These are phyloP conservation scores for Termitomyces sp. DNA, from an alignment of 1,284 basidiomycete genomes.

Conservation along the genomic window DNA sequence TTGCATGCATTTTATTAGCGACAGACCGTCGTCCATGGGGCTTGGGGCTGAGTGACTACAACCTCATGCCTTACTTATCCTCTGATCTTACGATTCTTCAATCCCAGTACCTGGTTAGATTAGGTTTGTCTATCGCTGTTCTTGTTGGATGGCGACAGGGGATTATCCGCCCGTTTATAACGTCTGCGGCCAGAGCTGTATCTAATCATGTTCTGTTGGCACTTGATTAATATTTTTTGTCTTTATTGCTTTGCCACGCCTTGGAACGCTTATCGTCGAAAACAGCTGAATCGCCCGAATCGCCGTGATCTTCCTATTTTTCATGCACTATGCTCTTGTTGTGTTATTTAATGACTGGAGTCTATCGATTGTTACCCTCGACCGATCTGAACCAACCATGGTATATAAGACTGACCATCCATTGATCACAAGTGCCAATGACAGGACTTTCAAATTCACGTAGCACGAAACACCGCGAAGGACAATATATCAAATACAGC, in stretches of 20 bases:
- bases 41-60: background rate
- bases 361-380: background rate
- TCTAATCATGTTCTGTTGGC: background rate
- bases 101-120: background rate
- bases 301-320: background rate
- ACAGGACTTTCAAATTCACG: background rate
- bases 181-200: background rate
- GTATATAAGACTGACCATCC: background rate
- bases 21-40: background rate
- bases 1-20: background rate
- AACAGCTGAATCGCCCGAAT: background rate
- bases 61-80: background rate
- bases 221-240: background rate
- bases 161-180: background rate
- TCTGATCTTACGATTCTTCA: background rate
- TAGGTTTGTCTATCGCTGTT: background rate
- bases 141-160: background rate
- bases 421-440: background rate
- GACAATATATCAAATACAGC: background rate
- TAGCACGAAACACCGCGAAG: background rate
- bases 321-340: background rate
- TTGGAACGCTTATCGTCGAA: background rate
- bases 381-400: no score
- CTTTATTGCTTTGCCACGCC: background rate
- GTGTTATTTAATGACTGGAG: background rate